phyloP scores from a whole-genome alignment of 441 rosid species.

The Francoa sonchifolia region DNA sequence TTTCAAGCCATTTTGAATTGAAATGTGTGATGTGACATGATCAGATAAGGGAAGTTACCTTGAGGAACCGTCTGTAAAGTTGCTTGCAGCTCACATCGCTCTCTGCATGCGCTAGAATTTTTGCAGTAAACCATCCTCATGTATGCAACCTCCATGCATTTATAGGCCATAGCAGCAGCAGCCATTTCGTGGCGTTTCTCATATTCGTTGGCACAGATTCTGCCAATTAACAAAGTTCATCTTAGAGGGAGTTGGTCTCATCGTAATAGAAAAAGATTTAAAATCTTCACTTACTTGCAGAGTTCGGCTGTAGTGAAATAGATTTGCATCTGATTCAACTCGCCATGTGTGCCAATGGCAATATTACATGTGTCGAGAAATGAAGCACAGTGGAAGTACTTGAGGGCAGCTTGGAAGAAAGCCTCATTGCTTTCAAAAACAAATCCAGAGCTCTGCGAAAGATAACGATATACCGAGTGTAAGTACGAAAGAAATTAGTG shows the following conservation, averaged over 20 bases:
- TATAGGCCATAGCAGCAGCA: conserved; percentile 78
- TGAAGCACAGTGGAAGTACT: conserved; percentile 62
- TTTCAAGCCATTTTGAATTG: not conserved
- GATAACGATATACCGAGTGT: conserved; percentile 13
- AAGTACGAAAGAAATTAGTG: conserved; percentile 7
- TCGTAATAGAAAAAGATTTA: not conserved
- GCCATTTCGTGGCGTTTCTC: conserved; percentile 60
- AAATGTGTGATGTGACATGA: not conserved
- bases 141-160: conserved; percentile 80
- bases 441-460: conserved; percentile 38
- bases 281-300: conserved; percentile 47
- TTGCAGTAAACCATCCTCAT: conserved; percentile 51
- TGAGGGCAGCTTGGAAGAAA: conserved; percentile 51
- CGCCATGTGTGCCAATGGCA: conserved; percentile 33
- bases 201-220: conserved; percentile 63
- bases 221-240: conserved; percentile 21
- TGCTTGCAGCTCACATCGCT: conserved; percentile 49
- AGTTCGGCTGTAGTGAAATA: conserved; percentile 47
- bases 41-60: conserved; percentile 35
- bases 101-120: conserved; percentile 29
- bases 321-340: conserved; percentile 41
- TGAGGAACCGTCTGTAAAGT: conserved; percentile 33
- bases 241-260: conserved; percentile 6
- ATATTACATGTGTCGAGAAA: conserved; percentile 36
- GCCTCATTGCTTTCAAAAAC: conserved; percentile 43